Evolutionary conservation across 2,329 filamentous ascomycete genomes (phyloP).

Genomic region (Pleoardoris graminearum): DNA sequence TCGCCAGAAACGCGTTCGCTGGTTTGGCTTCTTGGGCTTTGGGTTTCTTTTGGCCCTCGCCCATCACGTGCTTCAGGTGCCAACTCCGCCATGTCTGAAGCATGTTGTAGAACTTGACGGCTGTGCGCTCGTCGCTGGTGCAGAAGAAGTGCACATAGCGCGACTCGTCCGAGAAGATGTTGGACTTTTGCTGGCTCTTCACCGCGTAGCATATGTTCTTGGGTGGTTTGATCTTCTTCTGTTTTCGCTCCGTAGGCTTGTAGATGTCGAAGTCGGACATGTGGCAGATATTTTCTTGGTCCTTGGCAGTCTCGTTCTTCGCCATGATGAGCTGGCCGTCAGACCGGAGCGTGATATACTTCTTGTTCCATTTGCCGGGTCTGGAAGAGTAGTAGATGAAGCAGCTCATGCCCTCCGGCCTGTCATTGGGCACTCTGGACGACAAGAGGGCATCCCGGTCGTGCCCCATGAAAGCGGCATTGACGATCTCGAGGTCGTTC

Average conservation of each 20-base stretch:
- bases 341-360: slow-evolving; percentile 71
- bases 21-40: slow-evolving; percentile 39
- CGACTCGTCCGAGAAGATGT: slow-evolving; percentile 77
- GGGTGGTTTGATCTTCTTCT: slow-evolving; percentile 76
- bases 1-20: slow-evolving; percentile 22
- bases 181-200: slow-evolving; percentile 88
- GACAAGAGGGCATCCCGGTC: slow-evolving; percentile 66
- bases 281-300: slow-evolving; percentile 74
- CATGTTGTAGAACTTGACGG: slow-evolving; percentile 69
- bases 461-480: slow-evolving; percentile 58
- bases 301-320: slow-evolving; percentile 72
- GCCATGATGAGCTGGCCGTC: slow-evolving; percentile 73
- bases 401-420: slow-evolving; percentile 68
- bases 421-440: slow-evolving; percentile 63
- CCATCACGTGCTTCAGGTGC: slow-evolving; percentile 79
- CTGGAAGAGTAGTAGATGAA: slow-evolving; percentile 80
- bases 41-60: slow-evolving; percentile 54
- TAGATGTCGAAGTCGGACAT: slow-evolving; percentile 94
- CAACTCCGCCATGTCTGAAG: slow-evolving; percentile 87
- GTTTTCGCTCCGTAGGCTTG: slow-evolving; percentile 68
- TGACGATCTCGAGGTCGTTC: slow-evolving; percentile 71
- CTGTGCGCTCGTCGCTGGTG: slow-evolving; percentile 70
- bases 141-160: slow-evolving; percentile 94
- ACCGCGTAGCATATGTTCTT: slow-evolving; percentile 85
- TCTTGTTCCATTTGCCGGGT: slow-evolving; percentile 86